phyloP scores from a whole-genome alignment of 2,329 filamentous ascomycete species.

The Biscogniauxia sp. region DNA sequence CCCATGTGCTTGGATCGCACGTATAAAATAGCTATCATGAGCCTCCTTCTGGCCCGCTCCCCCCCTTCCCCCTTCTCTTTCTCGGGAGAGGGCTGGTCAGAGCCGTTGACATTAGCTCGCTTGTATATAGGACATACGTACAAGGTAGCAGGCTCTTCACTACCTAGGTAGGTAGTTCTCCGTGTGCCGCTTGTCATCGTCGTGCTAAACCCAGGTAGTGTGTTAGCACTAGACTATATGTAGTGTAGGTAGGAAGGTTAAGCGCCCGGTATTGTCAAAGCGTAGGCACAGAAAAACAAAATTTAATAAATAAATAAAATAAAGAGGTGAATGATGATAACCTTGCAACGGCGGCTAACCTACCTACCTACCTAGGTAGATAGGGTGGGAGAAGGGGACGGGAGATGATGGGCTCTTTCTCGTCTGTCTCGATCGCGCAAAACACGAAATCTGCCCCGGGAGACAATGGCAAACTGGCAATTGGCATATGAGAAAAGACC shows the following conservation, averaged over 20 bases:
- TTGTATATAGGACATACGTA: too few species aligned
- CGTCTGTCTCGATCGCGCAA: not conserved
- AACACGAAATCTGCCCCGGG: not conserved
- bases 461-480: not conserved
- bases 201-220: too few species aligned
- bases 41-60: too few species aligned
- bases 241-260: not conserved
- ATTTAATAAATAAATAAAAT: too few species aligned
- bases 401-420: too few species aligned
- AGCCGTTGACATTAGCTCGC: not conserved
- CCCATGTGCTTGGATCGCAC: not conserved
- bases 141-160: not conserved
- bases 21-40: not conserved
- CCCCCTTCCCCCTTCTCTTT: too few species aligned
- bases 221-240: not conserved
- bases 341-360: too few species aligned
- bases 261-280: not conserved
- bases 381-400: too few species aligned
- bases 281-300: not conserved
- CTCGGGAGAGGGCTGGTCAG: not conserved
- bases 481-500: not conserved
- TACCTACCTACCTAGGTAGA: too few species aligned
- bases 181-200: not conserved
- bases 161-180: not conserved
- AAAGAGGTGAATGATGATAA: too few species aligned